A percentile compares a stretch with the other conserved stretches of the same genome.
These are phyloP conservation scores for Leptographium wingfieldii DNA, from an alignment of 2,329 filamentous ascomycete species.

Conservation along the genomic window DNA sequence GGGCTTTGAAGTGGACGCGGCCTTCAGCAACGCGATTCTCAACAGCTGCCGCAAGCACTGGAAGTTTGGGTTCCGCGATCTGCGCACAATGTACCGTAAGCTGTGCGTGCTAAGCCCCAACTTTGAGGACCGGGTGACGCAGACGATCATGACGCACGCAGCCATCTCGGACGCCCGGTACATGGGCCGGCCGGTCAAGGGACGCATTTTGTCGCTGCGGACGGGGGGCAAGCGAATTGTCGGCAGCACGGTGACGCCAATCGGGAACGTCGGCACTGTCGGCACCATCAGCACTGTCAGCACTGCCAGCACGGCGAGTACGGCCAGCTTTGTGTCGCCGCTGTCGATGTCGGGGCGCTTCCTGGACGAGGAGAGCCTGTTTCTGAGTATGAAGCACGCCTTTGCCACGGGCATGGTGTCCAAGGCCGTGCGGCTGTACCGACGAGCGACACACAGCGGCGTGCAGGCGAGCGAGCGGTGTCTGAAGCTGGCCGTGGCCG, in stretches of 20 bases:
- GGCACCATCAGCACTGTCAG: conserved; percentile 1
- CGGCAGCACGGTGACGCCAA: not conserved
- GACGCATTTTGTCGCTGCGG: conserved; percentile 16
- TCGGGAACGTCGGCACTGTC: not conserved
- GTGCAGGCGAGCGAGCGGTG: conserved; percentile 27
- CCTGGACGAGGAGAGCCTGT: conserved; percentile 20
- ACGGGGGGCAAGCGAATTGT: not conserved
- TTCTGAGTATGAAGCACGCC: conserved; percentile 28
- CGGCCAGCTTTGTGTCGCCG: not conserved
- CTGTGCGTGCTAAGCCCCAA: conserved; percentile 20
- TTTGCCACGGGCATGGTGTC: conserved; percentile 20
- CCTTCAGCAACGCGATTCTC: conserved; percentile 28
- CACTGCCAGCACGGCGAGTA: not conserved
- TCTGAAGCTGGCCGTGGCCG: conserved; percentile 34
- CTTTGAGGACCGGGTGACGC: conserved; percentile 25
- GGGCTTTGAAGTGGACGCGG: conserved; percentile 23
- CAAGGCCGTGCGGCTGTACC: conserved; percentile 26
- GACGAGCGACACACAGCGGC: conserved; percentile 19
- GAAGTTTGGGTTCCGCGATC: conserved; percentile 23
- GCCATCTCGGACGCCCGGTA: conserved; percentile 20
- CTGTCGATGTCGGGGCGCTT: conserved; percentile 14
- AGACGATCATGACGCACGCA: conserved; percentile 24
- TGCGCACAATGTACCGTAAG: conserved; percentile 22
- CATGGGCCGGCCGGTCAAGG: conserved; percentile 8
- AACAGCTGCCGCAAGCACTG: conserved; percentile 24